Percentiles rank a stretch among this genome's conserved stretches.
Evolutionary conservation across 2,329 filamentous ascomycete species (phyloP).

Genomic region (Rhinocladiella similis): DNA sequence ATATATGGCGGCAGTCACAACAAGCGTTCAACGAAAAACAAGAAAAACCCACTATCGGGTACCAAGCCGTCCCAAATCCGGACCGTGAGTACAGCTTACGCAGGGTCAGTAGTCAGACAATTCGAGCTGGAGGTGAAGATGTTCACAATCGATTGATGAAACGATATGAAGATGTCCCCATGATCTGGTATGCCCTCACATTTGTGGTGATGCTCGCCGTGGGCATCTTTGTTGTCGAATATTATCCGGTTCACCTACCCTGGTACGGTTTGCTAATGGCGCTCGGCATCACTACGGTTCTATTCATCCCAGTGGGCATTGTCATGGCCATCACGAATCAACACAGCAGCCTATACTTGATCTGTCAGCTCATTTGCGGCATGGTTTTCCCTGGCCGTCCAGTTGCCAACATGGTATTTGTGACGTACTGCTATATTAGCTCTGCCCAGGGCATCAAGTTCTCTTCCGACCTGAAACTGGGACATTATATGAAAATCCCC

Average conservation of each 20-base stretch:
- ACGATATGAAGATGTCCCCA: conserved; percentile 76
- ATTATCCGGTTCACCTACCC: conserved; percentile 77
- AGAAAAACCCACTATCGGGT: conserved; percentile 52
- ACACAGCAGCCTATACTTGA: conserved; percentile 81
- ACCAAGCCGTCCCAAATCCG: conserved; percentile 51
- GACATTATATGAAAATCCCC: conserved; percentile 60
- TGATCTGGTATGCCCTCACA: conserved; percentile 77
- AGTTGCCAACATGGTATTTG: conserved; percentile 91
- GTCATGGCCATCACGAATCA: conserved; percentile 93
- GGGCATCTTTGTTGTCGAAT: conserved; percentile 82
- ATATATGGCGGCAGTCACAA: conserved; percentile 77
- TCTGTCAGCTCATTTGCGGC: conserved; percentile 83
- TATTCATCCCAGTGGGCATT: conserved; percentile 89
- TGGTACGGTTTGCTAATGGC: conserved; percentile 85
- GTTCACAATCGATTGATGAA: conserved; percentile 83
- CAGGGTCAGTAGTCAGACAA: conserved; percentile 17
- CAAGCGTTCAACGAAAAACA: conserved; percentile 65
- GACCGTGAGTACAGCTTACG: conserved; percentile 8
- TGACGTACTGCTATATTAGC: conserved; percentile 87
- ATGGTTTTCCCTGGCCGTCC: conserved; percentile 79
- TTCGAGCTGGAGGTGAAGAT: conserved; percentile 62
- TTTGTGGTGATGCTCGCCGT: conserved; percentile 74
- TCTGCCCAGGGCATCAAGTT: conserved; percentile 89
- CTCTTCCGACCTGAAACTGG: conserved; percentile 81
- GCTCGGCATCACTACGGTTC: conserved; percentile 72